Base-by-base conservation (phyloP, 2,329 filamentous ascomycete genomes). In the Arthrobotrys pseudoclavata region DNA sequence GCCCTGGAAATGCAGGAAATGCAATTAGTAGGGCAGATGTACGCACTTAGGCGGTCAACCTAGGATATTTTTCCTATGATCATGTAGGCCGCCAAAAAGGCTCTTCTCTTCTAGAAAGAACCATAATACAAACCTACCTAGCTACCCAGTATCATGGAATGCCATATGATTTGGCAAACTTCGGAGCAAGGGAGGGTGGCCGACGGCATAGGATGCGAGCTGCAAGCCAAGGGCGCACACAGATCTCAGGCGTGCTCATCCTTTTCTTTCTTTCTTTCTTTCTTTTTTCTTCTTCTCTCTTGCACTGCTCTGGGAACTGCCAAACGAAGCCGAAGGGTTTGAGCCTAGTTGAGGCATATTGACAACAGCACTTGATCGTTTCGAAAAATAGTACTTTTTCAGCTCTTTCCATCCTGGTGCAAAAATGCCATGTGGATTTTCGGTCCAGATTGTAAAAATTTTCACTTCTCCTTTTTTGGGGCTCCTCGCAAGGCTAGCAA, bases 81-180 rank as follows among this genome's bases (percentile, higher is more conserved):
- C 20, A 26, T 4, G 50, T 31, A 29, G 24, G 50, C 15, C 29
- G 7, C 40, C 52, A 37, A 3, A 18, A 53, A n/a, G 31, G 52
- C 52, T 45, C 53, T 24, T 29, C 12, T 76, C 48, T 76, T 77
- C 74, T 77, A 77, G 74, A 77, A 77, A 61, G 53, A 77, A 61
- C 74, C 67, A 77, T 71, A n/a, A 42, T 60, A 57, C 40, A 62
- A 62, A 61, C 60, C 60, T 70, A 66, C 72, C 52, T 67, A 60
- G 67, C 60, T 70, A 66, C 72, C 52, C 74, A 60, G 67, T 7
- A 67, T 62, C 15, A 47, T 62, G 74, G 74, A 68, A 71, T 77
- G 67, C 61, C 67, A 67, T 77, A 55, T 77, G 74, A 77, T 77
- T 77, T 77, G 74, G 74, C 74, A 67, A 71, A 24, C 57, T 22